Conservation (phyloP, 345 rosid species). For the Salix dunnii region DNA sequence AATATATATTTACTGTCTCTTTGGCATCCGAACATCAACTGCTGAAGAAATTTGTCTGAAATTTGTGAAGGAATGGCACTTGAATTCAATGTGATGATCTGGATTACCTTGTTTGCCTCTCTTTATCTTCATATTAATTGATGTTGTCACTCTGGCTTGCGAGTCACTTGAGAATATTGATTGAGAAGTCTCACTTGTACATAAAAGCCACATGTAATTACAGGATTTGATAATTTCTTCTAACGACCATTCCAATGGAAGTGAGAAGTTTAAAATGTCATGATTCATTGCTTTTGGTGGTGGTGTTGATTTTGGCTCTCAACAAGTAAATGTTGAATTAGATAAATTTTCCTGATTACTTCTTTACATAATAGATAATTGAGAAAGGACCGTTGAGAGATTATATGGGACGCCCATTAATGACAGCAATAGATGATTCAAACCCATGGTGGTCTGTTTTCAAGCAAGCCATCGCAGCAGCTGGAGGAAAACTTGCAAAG, state of each 20-base stretch:
- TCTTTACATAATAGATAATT: conserved; percentile 37
- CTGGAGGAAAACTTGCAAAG: conserved; percentile 71
- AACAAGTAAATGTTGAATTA: neutral
- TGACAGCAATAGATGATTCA: conserved; percentile 65
- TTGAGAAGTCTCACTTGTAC: neutral
- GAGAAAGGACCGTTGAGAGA: conserved; percentile 64
- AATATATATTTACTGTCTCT: too few species aligned
- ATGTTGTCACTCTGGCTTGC: neutral
- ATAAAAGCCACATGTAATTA: neutral
- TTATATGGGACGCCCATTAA: conserved; percentile 48
- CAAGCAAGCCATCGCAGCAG: conserved; percentile 60
- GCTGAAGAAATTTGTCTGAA: too few species aligned
- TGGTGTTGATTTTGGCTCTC: neutral
- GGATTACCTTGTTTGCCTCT: neutral
- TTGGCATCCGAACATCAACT: neutral
- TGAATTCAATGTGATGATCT: neutral
- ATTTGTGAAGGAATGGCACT: neutral
- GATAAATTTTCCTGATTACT: neutral
- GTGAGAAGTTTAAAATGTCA: too few species aligned
- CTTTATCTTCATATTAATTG: neutral
- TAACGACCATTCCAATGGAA: neutral
- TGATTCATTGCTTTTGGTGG: too few species aligned
- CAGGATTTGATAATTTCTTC: neutral
- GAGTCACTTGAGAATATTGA: neutral
- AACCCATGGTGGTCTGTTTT: conserved; percentile 92